Evolutionary conservation across 2,329 filamentous ascomycete genomes (phyloP).

Genomic region (Herpotrichia juniperi): DNA sequence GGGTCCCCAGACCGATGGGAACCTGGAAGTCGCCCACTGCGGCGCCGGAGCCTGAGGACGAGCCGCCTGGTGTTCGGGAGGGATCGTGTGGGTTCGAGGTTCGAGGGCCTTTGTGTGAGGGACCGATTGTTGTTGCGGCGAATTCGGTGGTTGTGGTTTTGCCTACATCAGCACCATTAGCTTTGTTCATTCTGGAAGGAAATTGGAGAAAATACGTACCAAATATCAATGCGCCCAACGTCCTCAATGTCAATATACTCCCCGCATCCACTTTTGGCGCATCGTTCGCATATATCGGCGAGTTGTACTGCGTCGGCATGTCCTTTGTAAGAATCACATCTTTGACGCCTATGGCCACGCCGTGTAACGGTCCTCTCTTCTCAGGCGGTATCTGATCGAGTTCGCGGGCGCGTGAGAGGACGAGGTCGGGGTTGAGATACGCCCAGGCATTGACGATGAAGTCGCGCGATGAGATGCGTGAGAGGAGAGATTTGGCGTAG

Average conservation of each 20-base stretch:
- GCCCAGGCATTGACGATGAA: conserved; percentile 36
- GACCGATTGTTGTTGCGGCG: conserved; percentile 60
- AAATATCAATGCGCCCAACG: conserved; percentile 64
- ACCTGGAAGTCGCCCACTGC: conserved; percentile 70
- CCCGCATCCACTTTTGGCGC: conserved; percentile 58
- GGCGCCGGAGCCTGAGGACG: conserved; percentile 69
- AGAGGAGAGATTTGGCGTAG: conserved; percentile 35
- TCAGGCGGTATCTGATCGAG: conserved; percentile 58
- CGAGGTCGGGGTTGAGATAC: conserved; percentile 38
- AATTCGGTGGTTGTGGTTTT: conserved; percentile 70
- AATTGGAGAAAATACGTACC: conserved; percentile 15
- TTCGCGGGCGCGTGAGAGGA: conserved; percentile 56
- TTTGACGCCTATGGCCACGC: conserved; percentile 64
- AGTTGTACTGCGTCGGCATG: conserved; percentile 65
- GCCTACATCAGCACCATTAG: conserved; percentile 14
- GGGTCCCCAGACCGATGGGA: conserved; percentile 66
- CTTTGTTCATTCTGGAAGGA: too few species aligned
- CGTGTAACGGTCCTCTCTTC: conserved; percentile 62
- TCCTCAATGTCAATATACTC: conserved; percentile 58
- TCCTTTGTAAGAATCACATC: conserved; percentile 64
- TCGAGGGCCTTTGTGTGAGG: conserved; percentile 42
- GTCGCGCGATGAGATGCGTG: conserved; percentile 33
- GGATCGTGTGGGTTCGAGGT: conserved; percentile 64
- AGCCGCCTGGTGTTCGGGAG: conserved; percentile 67
- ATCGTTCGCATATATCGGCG: conserved; percentile 58